Evolutionary conservation across 2,329 filamentous ascomycete species (phyloP).

Genomic region (Waltergamsia citrina): DNA sequence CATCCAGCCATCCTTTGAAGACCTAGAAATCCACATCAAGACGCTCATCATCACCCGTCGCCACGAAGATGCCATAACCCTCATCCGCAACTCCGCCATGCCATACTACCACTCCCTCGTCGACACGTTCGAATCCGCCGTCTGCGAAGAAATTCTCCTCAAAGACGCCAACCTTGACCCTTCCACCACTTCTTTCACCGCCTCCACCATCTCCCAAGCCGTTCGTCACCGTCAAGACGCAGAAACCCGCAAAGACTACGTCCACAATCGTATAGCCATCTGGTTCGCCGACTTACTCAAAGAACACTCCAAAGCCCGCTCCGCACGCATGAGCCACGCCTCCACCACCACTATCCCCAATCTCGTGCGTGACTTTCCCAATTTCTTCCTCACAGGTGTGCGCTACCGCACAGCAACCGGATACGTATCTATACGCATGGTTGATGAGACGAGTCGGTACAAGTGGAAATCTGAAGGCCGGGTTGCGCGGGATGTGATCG

Average conservation of each 20-base stretch:
- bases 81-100: slow-evolving; percentile 29
- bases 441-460: slow-evolving; percentile 9
- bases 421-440: slow-evolving; percentile 13
- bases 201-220: slow-evolving; percentile 6
- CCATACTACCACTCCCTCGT: slow-evolving; percentile 22
- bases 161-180: slow-evolving; percentile 8
- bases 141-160: slow-evolving; percentile 23
- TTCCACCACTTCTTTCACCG: not conserved
- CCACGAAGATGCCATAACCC: slow-evolving; percentile 19
- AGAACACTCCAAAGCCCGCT: slow-evolving; percentile 10
- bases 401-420: slow-evolving; percentile 22
- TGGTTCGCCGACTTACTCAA: slow-evolving; percentile 18
- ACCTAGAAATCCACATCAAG: slow-evolving; percentile 38
- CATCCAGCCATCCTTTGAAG: slow-evolving; percentile 44
- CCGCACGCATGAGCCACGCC: slow-evolving; percentile 10
- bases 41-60: slow-evolving; percentile 20
- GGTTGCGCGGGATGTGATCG: not conserved
- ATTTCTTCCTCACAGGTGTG: slow-evolving; percentile 20
- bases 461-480: not conserved
- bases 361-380: slow-evolving; percentile 20
- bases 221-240: slow-evolving; percentile 15
- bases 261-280: slow-evolving; percentile 17
- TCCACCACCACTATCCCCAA: slow-evolving; percentile 14
- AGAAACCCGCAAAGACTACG: slow-evolving; percentile 20
- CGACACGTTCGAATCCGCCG: slow-evolving; percentile 13